A percentile compares a stretch with the other conserved stretches of the same genome.
These are phyloP conservation scores for Arthrobotrys entomopaga DNA, from an alignment of 2,329 filamentous ascomycete species.

Conservation along the genomic window DNA sequence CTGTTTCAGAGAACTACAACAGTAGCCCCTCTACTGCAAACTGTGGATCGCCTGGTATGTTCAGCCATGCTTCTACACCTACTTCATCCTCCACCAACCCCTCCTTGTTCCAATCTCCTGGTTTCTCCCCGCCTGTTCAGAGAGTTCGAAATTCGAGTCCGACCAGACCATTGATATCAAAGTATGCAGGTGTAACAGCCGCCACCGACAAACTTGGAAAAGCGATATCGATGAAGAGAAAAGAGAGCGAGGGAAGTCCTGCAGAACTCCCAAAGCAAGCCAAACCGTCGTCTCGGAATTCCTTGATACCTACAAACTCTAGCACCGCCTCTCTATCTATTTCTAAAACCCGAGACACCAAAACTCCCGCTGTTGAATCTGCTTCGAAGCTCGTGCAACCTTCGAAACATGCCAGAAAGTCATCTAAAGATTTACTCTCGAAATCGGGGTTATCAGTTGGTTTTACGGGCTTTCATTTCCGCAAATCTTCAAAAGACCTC, in stretches of 20 bases:
- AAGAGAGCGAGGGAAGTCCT: conserved; percentile 34
- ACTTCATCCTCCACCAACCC: conserved; percentile 54
- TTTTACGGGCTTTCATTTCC: conserved; percentile 35
- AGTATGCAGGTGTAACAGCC: conserved; percentile 52
- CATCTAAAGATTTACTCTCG: conserved; percentile 39
- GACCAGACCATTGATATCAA: conserved; percentile 54
- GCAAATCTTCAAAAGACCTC: conserved; percentile 46
- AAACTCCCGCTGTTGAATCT: conserved; percentile 9
- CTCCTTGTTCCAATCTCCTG: conserved; percentile 51
- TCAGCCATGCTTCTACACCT: conserved; percentile 54
- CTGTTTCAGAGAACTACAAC: conserved; percentile 53
- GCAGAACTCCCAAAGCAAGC: conserved; percentile 34
- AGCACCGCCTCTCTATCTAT: conserved; percentile 27
- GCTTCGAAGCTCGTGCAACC: conserved; percentile 17
- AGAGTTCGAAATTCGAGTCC: conserved; percentile 50
- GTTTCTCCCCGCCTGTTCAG: conserved; percentile 49
- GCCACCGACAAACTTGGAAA: conserved; percentile 50
- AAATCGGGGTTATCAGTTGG: conserved; percentile 35
- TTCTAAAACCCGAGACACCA: conserved; percentile 31
- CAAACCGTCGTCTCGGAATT: conserved; percentile 32
- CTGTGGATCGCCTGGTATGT: conserved; percentile 55
- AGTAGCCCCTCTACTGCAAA: conserved; percentile 55
- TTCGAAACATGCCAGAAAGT: conserved; percentile 31
- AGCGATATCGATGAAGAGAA: conserved; percentile 47
- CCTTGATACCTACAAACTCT: conserved; percentile 28